Base-by-base conservation (phyloP, 169 alveolate genomes). In the Eimeria brunetti region DNA sequence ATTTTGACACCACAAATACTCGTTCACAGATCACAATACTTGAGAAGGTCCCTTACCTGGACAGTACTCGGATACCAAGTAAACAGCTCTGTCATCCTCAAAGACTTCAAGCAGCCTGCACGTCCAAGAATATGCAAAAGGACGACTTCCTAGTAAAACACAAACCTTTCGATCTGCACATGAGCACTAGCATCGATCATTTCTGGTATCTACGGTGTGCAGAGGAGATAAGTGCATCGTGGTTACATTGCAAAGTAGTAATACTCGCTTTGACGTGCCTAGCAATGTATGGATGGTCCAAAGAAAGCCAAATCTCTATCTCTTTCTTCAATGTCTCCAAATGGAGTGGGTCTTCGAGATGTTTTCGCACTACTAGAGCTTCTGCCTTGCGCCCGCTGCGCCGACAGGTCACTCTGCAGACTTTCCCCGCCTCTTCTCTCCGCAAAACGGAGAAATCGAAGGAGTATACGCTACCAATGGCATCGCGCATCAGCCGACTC, bases 271-370 rank as follows among this genome's bases (percentile, higher is more conserved):
- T 18, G 86, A 49, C 94, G n/a, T 69, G 85, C 94, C 94, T 97
- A 27, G 98, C 97, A 46, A 98, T 98, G 94, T 98, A 97, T n/a
- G 99, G 99, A 91, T 98, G 99, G 96, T 98, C 99, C 67, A 97
- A 51, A 38, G 88, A 75, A 71, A 95, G 92, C 95, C 94, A 95
- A 60, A 96, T 62, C 12, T 93, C 93, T 20, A 95, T 97, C 46
- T 96, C 97, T 38, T 96, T 96, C 76, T 95, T 84, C 62, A 95
- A 64, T 49, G 96, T 51, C 46, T 94, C 97, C 81, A 95, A 60
- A 71, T 96, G 95, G 36, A 53, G 76, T 0, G 92, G 92, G 64
- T 86, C 92, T 14, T 86, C 92, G 30, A 62, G 78, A 8, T 62
- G 92, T 64, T 86, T 86, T 22, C 80, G 81, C 46, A 60, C 60